Percentiles rank a stretch among this genome's conserved stretches.
Conservation (phyloP, 805 yeast species). For the Barnettozyma californica region DNA sequence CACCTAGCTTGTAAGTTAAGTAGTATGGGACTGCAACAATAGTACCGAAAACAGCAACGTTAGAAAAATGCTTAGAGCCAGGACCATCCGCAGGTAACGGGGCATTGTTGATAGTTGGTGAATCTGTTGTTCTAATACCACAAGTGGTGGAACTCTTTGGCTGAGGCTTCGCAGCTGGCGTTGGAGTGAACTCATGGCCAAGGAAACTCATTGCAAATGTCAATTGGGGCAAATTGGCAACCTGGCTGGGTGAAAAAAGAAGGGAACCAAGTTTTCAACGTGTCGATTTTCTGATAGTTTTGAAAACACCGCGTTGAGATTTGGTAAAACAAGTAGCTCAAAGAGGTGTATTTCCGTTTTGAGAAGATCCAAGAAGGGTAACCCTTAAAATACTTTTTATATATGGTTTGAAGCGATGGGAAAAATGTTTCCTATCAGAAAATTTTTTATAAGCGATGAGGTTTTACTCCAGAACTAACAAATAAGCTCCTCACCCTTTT, state of each 20-base stretch:
- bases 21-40: slow-evolving; percentile 56
- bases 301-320: not conserved
- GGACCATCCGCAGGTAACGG: slow-evolving; percentile 92
- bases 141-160: slow-evolving; percentile 37
- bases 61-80: slow-evolving; percentile 71
- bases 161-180: slow-evolving; percentile 47
- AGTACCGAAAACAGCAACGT: slow-evolving; percentile 44
- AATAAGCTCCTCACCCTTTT: not conserved
- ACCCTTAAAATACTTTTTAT: not conserved
- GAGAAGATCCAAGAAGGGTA: not conserved
- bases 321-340: not conserved
- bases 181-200: slow-evolving; percentile 48
- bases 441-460: not conserved
- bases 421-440: not conserved
- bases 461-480: not conserved
- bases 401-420: slow-evolving; percentile 2
- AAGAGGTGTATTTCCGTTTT: not conserved
- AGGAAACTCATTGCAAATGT: slow-evolving; percentile 20
- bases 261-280: not conserved
- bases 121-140: slow-evolving; percentile 40
- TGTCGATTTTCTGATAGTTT: not conserved
- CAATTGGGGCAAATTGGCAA: not conserved
- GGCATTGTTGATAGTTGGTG: slow-evolving; percentile 77
- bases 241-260: not conserved
- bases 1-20: slow-evolving; percentile 59